These are phyloP conservation scores for Echites panduratus DNA, from an alignment of 257 asterid species.

Conservation along the genomic window DNA sequence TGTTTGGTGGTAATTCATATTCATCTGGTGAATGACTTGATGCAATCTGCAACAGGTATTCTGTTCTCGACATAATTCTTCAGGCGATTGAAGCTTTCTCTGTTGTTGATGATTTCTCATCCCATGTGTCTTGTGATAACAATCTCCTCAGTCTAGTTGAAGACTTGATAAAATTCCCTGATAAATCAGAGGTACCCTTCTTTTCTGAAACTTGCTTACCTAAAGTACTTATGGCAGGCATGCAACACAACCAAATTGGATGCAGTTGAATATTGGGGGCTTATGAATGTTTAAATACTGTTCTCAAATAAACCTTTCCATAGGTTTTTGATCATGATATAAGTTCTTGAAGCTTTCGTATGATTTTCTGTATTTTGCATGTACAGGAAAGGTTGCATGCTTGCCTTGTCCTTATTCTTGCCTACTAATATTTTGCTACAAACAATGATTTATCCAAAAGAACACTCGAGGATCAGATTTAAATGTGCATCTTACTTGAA, in stretches of 20 bases:
- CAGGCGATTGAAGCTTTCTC: constrained; percentile 82
- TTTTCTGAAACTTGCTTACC: constrained; percentile 18
- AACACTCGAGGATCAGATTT: background rate
- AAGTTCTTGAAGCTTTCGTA: background rate
- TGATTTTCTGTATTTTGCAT: background rate
- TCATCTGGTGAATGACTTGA: constrained; percentile 2
- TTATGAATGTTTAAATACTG: background rate
- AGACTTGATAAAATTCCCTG: constrained; percentile 66
- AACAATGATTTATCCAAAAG: background rate
- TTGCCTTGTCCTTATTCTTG: background rate
- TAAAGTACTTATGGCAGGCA: background rate
- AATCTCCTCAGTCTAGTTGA: constrained; percentile 51
- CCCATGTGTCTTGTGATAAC: constrained; percentile 42
- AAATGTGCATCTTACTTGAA: background rate
- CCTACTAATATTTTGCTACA: background rate
- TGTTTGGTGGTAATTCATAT: constrained; percentile 12
- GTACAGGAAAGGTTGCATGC: background rate
- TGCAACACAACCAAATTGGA: background rate
- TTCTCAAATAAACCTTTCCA: background rate
- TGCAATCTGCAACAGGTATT: constrained; percentile 45
- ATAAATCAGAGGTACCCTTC: constrained; percentile 62
- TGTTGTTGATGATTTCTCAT: constrained; percentile 50
- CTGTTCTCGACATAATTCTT: constrained; percentile 64
- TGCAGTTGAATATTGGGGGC: background rate
- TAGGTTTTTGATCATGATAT: background rate